Conservation (phyloP, 1,284 basidiomycete genomes). For the Xerocomus amazonicus region DNA sequence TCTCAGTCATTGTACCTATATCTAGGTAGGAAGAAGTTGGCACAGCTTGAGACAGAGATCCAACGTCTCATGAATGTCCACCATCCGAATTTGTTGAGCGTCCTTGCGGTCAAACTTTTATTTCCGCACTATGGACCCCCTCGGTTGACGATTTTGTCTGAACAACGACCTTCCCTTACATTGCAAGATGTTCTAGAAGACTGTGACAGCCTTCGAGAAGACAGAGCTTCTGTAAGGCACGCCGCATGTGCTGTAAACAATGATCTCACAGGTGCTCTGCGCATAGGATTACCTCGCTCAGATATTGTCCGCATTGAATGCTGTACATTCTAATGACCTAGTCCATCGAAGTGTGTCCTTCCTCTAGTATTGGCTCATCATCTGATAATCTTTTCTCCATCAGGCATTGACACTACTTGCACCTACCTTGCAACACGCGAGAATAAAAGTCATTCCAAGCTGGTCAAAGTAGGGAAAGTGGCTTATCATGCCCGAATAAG, state of each 20-base stretch:
- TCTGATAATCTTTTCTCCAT: not conserved
- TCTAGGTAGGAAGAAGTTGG: conserved; percentile 60
- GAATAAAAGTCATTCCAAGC: conserved; percentile 48
- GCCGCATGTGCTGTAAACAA: conserved; percentile 11
- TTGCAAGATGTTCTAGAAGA: conserved; percentile 68
- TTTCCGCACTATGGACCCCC: conserved; percentile 49
- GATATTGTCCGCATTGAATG: conserved; percentile 62
- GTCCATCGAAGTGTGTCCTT: conserved; percentile 55
- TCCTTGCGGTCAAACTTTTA: conserved; percentile 63
- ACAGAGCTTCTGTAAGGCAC: conserved; percentile 51
- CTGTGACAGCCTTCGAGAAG: conserved; percentile 60
- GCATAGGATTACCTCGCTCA: conserved; percentile 68
- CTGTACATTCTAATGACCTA: conserved; percentile 57
- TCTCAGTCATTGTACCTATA: not conserved
- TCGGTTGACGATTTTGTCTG: conserved; percentile 59
- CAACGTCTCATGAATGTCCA: conserved; percentile 53
- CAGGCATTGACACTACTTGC: conserved; percentile 53
- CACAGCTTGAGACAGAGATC: conserved; percentile 61
- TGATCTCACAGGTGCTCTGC: not conserved
- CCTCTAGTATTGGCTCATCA: not conserved
- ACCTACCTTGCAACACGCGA: conserved; percentile 56
- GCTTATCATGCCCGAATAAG: conserved; percentile 61
- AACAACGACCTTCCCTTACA: conserved; percentile 60
- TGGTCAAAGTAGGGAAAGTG: conserved; percentile 63
- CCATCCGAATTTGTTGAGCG: conserved; percentile 57